Conservation (phyloP, 2,329 filamentous ascomycete genomes). For the Rhynchosporium secalis region DNA sequence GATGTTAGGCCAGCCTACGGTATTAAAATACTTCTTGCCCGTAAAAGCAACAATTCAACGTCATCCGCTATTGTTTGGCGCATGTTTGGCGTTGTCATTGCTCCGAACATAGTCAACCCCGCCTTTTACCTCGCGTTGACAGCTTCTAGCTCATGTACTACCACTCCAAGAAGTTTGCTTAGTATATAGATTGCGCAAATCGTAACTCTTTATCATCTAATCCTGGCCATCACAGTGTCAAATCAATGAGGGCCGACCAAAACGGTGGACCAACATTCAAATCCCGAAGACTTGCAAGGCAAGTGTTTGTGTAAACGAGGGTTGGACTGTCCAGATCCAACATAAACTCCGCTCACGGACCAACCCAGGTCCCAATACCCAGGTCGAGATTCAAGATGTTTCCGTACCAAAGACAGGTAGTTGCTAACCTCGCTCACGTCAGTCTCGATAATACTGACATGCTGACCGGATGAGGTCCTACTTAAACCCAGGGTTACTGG, state of each 20-base stretch:
- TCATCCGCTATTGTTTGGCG: not conserved
- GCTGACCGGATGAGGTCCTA: conserved; percentile 49
- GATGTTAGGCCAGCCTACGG: not conserved
- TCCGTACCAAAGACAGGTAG: conserved; percentile 48
- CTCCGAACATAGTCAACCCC: not conserved
- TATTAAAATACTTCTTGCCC: not conserved
- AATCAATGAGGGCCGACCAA: conserved; percentile 9
- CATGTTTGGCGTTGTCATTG: not conserved
- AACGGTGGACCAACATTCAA: conserved; percentile 32
- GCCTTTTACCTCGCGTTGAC: conserved; percentile 10
- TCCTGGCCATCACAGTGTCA: conserved; percentile 4
- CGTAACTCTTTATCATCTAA: not conserved
- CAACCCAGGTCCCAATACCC: conserved; percentile 46
- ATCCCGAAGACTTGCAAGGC: conserved; percentile 52
- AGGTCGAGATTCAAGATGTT: conserved; percentile 49
- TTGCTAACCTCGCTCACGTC: not conserved
- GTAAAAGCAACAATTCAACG: not conserved
- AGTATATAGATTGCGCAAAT: not conserved
- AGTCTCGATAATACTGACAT: not conserved
- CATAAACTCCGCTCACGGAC: not conserved
- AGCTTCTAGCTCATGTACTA: not conserved
- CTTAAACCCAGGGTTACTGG: conserved; percentile 59
- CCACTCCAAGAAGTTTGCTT: not conserved
- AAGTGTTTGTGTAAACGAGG: conserved; percentile 50
- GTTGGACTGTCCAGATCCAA: not conserved